Conservation (phyloP, 1,139 yeast species). For the Meyerozyma elateridarum region DNA sequence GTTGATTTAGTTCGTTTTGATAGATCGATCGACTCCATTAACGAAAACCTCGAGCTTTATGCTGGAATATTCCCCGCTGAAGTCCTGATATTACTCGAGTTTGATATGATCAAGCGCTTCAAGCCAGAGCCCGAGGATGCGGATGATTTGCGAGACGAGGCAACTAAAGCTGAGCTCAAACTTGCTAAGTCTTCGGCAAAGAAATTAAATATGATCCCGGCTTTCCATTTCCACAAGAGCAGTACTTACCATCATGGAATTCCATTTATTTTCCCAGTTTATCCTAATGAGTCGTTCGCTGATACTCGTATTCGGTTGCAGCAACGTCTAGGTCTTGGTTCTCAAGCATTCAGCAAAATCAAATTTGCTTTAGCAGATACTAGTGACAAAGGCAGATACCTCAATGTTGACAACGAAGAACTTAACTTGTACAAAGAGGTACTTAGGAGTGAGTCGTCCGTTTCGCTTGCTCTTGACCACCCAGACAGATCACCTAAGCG, state of each 20-base stretch:
- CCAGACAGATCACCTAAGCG: slow-evolving; percentile 65
- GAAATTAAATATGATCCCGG: slow-evolving; percentile 39
- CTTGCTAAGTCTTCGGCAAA: slow-evolving; percentile 31
- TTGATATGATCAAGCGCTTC: slow-evolving; percentile 34
- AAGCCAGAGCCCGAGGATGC: slow-evolving; percentile 17
- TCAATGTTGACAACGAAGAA: slow-evolving; percentile 51
- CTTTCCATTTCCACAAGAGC: slow-evolving; percentile 73
- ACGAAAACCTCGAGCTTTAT: slow-evolving; percentile 33
- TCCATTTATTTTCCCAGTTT: slow-evolving; percentile 73
- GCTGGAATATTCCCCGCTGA: slow-evolving; percentile 45
- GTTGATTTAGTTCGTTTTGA: slow-evolving; percentile 36
- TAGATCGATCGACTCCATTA: slow-evolving; percentile 29
- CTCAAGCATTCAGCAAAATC: slow-evolving; percentile 72
- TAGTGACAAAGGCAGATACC: slow-evolving; percentile 38
- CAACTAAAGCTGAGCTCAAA: slow-evolving; percentile 23
- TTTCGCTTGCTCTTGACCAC: slow-evolving; percentile 74
- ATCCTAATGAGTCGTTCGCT: slow-evolving; percentile 57
- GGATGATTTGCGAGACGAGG: slow-evolving; percentile 23
- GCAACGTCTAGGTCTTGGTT: slow-evolving; percentile 65
- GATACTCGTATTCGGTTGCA: slow-evolving; percentile 71
- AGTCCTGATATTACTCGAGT: slow-evolving; percentile 32
- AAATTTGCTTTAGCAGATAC: slow-evolving; percentile 54
- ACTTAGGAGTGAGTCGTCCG: slow-evolving; percentile 35
- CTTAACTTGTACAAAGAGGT: slow-evolving; percentile 53
- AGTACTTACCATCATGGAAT: slow-evolving; percentile 74